Percentiles rank a stretch among this genome's conserved stretches.
Conservation (phyloP, 2,329 filamentous ascomycete genomes). For the Aureobasidium mangrovei region DNA sequence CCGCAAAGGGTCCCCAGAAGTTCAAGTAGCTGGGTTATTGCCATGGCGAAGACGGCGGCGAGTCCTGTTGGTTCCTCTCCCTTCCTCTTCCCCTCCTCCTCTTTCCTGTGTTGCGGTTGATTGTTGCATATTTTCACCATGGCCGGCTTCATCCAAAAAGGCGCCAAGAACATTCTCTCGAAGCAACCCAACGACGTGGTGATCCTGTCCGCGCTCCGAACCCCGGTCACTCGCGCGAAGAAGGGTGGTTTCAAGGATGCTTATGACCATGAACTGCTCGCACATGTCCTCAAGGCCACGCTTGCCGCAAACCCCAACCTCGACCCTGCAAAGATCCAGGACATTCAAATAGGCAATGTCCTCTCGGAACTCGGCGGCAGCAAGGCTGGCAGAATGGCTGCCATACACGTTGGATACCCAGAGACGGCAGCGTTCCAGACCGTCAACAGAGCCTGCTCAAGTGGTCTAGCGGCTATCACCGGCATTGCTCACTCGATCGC, state of each 20-base stretch:
- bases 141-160: slow-evolving; percentile 27
- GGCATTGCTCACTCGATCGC: slow-evolving; percentile 65
- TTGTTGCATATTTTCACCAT: not conserved
- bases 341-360: slow-evolving; percentile 80
- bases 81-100: too few relatives aligned
- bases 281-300: slow-evolving; percentile 57
- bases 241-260: slow-evolving; percentile 79
- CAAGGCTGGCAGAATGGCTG: slow-evolving; percentile 85
- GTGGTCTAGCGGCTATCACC: slow-evolving; percentile 68
- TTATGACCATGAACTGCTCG: slow-evolving; percentile 82
- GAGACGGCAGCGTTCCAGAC: slow-evolving; percentile 70
- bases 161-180: slow-evolving; percentile 65
- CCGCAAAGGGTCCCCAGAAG: slow-evolving; percentile 1
- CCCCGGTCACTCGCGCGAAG: slow-evolving; percentile 73
- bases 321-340: slow-evolving; percentile 60
- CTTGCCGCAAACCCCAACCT: slow-evolving; percentile 64
- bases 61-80: not conserved
- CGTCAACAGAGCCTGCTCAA: slow-evolving; percentile 79
- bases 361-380: slow-evolving; percentile 82
- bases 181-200: slow-evolving; percentile 77
- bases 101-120: not conserved
- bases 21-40: slow-evolving; percentile 3
- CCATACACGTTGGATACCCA: slow-evolving; percentile 73
- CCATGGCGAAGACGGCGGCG: not conserved
- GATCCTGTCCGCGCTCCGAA: slow-evolving; percentile 83